Evolutionary conservation across 768 basidiomycete genomes (phyloP), one percentile per base, ranked within the genome.

Genomic region (Myochromella boudieri): DNA sequence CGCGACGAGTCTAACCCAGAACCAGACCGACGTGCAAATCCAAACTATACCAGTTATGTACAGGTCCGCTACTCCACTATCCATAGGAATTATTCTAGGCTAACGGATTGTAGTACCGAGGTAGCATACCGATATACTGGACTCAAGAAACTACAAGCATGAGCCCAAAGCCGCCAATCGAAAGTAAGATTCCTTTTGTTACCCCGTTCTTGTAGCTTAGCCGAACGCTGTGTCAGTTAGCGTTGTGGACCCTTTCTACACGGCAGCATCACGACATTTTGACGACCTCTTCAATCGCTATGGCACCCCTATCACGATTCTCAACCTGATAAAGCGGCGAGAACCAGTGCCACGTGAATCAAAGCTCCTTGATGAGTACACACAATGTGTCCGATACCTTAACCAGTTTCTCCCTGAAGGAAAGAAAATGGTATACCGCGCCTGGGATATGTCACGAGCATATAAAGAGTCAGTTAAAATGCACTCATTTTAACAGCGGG

Each of bases 71-170:
- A 15, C 37, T 12, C n/a, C n/a, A n/a, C n/a, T n/a, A n/a, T n/a
- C n/a, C n/a, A n/a, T n/a, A n/a, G n/a, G n/a, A n/a, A n/a, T n/a
- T n/a, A n/a, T n/a, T n/a, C n/a, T n/a, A n/a, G n/a, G n/a, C n/a
- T n/a, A n/a, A n/a, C n/a, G n/a, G n/a, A 12, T 3, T 29, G 11
- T 41, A 91, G 85, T 94, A 95, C 62, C 79, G 95, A 17, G 95
- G 95, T 6, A 94, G 91, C 51, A 97, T 99, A 27, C 97, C 97
- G 0, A 76, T 98, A 3, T 94, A 88, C 61, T 99, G 97, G 97
- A 89, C 90, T 10, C 95, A 99, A 63, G 97, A 98, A 51, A 84
- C 82, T 1, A 91, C 81, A 36, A 84, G 83, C 43, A 92, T 95
- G 82, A 86, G 74, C n/a, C 89, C 93, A 0, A 85, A 87, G 53